Percentiles rank a stretch among this genome's conserved stretches.
These are phyloP conservation scores for Aspergillus neoniger DNA, from an alignment of 2,329 filamentous ascomycete genomes.

Conservation along the genomic window DNA sequence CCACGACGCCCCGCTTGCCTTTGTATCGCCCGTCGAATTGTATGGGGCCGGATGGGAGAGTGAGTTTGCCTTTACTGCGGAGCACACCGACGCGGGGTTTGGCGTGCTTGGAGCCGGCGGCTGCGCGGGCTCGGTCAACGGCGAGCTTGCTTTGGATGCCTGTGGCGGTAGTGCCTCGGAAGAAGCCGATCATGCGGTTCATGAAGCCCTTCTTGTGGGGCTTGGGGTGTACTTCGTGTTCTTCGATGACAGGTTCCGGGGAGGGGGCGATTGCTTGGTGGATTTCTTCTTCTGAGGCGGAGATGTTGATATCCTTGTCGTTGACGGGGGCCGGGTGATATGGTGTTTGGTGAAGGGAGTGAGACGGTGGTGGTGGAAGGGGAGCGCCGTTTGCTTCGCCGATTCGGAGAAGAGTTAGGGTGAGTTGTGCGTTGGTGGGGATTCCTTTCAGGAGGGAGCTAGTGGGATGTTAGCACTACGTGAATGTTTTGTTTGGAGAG, in stretches of 20 bases:
- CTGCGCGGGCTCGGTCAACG: slow-evolving; percentile 70
- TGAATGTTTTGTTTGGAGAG: neutral
- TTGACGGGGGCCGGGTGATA: slow-evolving; percentile 55
- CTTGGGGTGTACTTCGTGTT: neutral
- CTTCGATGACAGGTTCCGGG: slow-evolving; percentile 16
- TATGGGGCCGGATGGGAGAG: slow-evolving; percentile 64
- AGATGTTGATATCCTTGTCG: slow-evolving; percentile 58
- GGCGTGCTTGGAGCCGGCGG: slow-evolving; percentile 60
- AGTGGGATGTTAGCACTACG: slow-evolving; percentile 19
- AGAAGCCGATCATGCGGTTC: slow-evolving; percentile 60
- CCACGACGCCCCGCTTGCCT: slow-evolving; percentile 71
- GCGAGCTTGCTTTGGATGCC: slow-evolving; percentile 71
- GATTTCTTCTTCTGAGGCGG: slow-evolving; percentile 67
- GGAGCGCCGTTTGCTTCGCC: slow-evolving; percentile 81
- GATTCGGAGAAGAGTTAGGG: slow-evolving; percentile 76
- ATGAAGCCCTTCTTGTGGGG: slow-evolving; percentile 39
- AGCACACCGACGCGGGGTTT: slow-evolving; percentile 71
- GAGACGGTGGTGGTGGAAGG: slow-evolving; percentile 62
- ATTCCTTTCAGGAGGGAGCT: slow-evolving; percentile 74
- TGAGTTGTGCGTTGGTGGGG: slow-evolving; percentile 82
- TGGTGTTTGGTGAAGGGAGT: slow-evolving; percentile 47
- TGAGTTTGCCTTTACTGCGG: slow-evolving; percentile 45
- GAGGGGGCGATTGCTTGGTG: slow-evolving; percentile 61
- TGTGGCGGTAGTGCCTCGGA: slow-evolving; percentile 70
- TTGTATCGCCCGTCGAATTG: slow-evolving; percentile 73